Conservation (phyloP, 2,329 filamentous ascomycete species). For the Phialophora verrucosa region DNA sequence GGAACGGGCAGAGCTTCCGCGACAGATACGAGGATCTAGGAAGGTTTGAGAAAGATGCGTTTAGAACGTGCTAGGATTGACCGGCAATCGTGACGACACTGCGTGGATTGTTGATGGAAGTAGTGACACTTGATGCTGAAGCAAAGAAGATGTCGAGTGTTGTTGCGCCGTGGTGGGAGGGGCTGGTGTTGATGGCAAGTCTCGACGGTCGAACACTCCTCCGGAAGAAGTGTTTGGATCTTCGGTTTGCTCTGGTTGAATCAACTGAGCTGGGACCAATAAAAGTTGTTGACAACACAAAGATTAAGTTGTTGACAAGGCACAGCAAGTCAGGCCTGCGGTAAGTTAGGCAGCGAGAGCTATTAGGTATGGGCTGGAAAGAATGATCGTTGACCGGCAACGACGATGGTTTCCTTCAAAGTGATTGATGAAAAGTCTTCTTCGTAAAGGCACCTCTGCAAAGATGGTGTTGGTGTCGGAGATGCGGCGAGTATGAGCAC, state of each 20-base stretch:
- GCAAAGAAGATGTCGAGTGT: conserved; percentile 19
- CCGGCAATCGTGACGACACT: conserved; percentile 37
- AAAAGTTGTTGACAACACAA: conserved; percentile 24
- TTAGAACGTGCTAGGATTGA: conserved; percentile 34
- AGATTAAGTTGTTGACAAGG: conserved; percentile 28
- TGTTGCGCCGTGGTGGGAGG: conserved; percentile 7
- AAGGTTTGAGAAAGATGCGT: conserved; percentile 36
- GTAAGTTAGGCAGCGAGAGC: conserved; percentile 29
- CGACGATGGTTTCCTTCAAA: conserved; percentile 34
- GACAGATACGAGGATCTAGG: conserved; percentile 35
- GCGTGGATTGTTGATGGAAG: conserved; percentile 24
- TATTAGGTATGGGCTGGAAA: conserved; percentile 31
- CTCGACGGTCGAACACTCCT: conserved; percentile 22
- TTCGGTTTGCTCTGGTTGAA: conserved; percentile 23
- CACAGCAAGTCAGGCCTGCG: conserved; percentile 33
- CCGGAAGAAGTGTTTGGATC: conserved; percentile 18
- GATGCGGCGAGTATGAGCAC: conserved; percentile 31
- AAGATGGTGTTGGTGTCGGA: conserved; percentile 27
- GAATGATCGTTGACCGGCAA: conserved; percentile 38
- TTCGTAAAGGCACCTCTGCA: conserved; percentile 27
- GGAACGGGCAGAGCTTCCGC: conserved; percentile 35
- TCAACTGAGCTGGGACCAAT: not conserved
- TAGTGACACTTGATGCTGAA: conserved; percentile 23
- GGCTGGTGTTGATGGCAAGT: conserved; percentile 3
- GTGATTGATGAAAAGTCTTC: conserved; percentile 28